Percentiles rank a stretch among this genome's conserved stretches.
Conservation (phyloP, 257 asterid genomes). For the Phtheirospermum japonicum region DNA sequence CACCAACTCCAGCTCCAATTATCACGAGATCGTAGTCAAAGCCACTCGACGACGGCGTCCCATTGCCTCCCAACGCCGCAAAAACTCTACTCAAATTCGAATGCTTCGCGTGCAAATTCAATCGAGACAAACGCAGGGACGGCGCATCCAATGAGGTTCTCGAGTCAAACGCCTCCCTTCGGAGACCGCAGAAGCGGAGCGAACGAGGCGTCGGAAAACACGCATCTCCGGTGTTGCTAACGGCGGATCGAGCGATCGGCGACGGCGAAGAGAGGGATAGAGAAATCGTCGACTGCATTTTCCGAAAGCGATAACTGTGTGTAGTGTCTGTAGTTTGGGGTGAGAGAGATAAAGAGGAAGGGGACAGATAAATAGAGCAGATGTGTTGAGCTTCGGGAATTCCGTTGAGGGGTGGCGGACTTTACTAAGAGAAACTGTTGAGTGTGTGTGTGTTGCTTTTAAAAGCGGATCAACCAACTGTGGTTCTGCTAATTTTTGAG, state of each 20-base stretch:
- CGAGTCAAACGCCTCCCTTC: slow-evolving; percentile 56
- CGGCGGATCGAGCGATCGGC: slow-evolving; percentile 44
- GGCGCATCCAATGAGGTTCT: slow-evolving; percentile 33
- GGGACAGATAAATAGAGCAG: slow-evolving; percentile 7
- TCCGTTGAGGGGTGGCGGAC: slow-evolving; percentile 74
- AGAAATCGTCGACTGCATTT: slow-evolving; percentile 68
- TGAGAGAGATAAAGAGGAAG: neutral
- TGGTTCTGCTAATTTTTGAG: neutral
- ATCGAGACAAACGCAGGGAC: slow-evolving; percentile 34
- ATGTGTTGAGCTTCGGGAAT: slow-evolving; percentile 45
- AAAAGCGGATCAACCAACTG: neutral
- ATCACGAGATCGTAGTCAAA: slow-evolving; percentile 92
- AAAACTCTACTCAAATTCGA: slow-evolving; percentile 31
- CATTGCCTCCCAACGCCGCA: slow-evolving; percentile 54
- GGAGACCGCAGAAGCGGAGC: slow-evolving; percentile 81
- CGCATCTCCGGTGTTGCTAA: slow-evolving; percentile 29
- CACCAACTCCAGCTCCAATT: slow-evolving; percentile 98
- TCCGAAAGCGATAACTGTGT: slow-evolving; percentile 13
- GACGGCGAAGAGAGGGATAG: slow-evolving; percentile 56
- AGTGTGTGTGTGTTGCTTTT: neutral
- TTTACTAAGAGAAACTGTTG: slow-evolving; percentile 38
- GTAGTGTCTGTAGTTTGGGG: slow-evolving; percentile 22
- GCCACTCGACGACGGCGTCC: slow-evolving; percentile 45
- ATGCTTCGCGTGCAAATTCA: slow-evolving; percentile 31
- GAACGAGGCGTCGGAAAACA: slow-evolving; percentile 48